These are phyloP conservation scores for Mycena vitilis DNA, from an alignment of 768 basidiomycete species.

Conservation along the genomic window DNA sequence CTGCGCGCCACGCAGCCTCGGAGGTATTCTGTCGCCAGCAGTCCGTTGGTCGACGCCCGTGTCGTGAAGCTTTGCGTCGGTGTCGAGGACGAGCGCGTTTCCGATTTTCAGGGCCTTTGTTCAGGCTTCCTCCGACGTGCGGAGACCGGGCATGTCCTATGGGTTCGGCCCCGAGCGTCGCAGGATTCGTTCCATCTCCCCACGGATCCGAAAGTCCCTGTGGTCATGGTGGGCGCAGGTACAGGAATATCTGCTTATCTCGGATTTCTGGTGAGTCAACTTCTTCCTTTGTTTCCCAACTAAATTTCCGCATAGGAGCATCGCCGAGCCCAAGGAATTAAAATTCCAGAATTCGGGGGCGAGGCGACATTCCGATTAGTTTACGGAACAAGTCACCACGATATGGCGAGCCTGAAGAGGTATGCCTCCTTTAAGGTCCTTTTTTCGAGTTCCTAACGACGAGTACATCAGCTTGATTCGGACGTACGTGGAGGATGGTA, in stretches of 20 bases:
- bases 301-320: conserved; percentile 23
- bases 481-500: conserved; percentile 22
- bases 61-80: conserved; percentile 28
- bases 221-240: conserved; percentile 30
- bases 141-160: conserved; percentile 20
- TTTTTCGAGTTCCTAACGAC: not conserved
- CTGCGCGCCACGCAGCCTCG: conserved; percentile 32
- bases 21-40: conserved; percentile 31
- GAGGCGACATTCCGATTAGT: conserved; percentile 26
- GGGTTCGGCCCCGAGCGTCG: conserved; percentile 21
- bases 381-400: conserved; percentile 31
- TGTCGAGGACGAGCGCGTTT: conserved; percentile 25
- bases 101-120: conserved; percentile 27
- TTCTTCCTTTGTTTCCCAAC: too few species aligned
- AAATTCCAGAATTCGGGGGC: conserved; percentile 21
- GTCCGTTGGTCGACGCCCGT: conserved; percentile 21
- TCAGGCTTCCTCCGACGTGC: conserved; percentile 28
- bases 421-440: not conserved
- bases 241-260: conserved; percentile 30
- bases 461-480: conserved; percentile 12
- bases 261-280: conserved; percentile 24
- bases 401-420: conserved; percentile 26
- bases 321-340: conserved; percentile 29
- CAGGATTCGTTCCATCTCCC: conserved; percentile 32
- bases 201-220: conserved; percentile 22